Conservation (phyloP, 2,329 filamentous ascomycete genomes). For the Dactylellina drechsleri region DNA sequence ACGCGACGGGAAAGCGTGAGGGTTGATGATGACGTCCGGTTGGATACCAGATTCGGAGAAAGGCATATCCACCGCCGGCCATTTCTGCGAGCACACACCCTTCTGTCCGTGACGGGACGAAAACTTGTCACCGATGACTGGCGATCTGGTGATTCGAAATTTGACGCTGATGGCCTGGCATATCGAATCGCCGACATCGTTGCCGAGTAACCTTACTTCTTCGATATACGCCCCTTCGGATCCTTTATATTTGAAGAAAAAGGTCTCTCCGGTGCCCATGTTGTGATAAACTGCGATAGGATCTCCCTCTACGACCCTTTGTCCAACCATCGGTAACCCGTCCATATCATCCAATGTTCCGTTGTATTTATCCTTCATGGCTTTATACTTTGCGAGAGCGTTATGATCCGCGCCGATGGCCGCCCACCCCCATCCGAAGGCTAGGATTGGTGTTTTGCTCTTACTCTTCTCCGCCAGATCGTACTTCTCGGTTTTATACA, state of each 20-base stretch:
- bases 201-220: conserved; percentile 87
- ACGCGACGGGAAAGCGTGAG: conserved; percentile 97
- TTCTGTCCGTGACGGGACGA: conserved; percentile 98
- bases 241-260: conserved; percentile 96
- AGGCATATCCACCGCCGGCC: conserved; percentile 92
- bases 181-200: conserved; percentile 82
- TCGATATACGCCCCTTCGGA: conserved; percentile 87
- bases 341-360: conserved; percentile 72
- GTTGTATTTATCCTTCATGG: conserved; percentile 50
- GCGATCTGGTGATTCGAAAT: conserved; percentile 86
- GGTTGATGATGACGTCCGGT: conserved; percentile 98
- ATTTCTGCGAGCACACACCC: conserved; percentile 95
- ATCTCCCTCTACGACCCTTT: conserved; percentile 80
- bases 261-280: conserved; percentile 76
- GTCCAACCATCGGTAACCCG: conserved; percentile 83
- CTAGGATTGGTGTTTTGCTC: conserved; percentile 39
- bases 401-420: conserved; percentile 45
- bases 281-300: conserved; percentile 85
- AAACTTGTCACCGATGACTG: conserved; percentile 98
- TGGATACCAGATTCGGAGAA: conserved; percentile 97
- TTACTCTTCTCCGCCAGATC: conserved; percentile 67
- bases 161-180: conserved; percentile 91
- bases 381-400: conserved; percentile 40
- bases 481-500: conserved; percentile 97
- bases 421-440: conserved; percentile 53